These are phyloP conservation scores for Paramyrothecium sp. DNA, from an alignment of 2,329 filamentous ascomycete genomes.

Conservation along the genomic window DNA sequence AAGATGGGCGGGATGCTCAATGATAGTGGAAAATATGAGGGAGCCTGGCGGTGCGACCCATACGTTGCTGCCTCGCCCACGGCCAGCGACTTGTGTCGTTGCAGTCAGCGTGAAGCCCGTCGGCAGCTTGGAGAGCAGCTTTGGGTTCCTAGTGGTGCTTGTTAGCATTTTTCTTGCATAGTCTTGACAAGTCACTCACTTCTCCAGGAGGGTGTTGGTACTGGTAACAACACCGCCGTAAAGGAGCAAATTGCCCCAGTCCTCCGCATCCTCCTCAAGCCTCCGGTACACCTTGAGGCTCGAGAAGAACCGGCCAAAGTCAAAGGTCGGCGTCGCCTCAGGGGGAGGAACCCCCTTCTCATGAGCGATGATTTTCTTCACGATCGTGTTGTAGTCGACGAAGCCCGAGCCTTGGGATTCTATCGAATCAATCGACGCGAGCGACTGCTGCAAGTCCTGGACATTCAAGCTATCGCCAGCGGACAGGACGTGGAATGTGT, in stretches of 20 bases:
- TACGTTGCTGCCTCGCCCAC: constrained; percentile 87
- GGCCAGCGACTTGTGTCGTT: constrained; percentile 82
- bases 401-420: constrained; percentile 51
- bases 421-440: constrained; percentile 28
- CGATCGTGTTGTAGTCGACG: constrained; percentile 70
- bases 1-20: constrained; percentile 77
- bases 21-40: constrained; percentile 83
- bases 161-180: background rate
- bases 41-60: constrained; percentile 90
- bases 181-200: constrained; percentile 44
- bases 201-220: constrained; percentile 90
- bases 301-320: constrained; percentile 75
- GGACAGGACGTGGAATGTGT: constrained; percentile 77
- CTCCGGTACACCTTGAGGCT: constrained; percentile 67
- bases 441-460: constrained; percentile 50
- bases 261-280: constrained; percentile 51
- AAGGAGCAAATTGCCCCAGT: constrained; percentile 76
- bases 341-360: constrained; percentile 64
- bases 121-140: constrained; percentile 72
- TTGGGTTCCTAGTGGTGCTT: constrained; percentile 62
- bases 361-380: constrained; percentile 75
- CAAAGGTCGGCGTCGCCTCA: constrained; percentile 81
- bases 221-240: constrained; percentile 93
- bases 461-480: constrained; percentile 60
- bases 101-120: constrained; percentile 86